Base-by-base conservation (phyloP, 1,139 yeast species). In the Suzukiozyma palmioleophila region DNA sequence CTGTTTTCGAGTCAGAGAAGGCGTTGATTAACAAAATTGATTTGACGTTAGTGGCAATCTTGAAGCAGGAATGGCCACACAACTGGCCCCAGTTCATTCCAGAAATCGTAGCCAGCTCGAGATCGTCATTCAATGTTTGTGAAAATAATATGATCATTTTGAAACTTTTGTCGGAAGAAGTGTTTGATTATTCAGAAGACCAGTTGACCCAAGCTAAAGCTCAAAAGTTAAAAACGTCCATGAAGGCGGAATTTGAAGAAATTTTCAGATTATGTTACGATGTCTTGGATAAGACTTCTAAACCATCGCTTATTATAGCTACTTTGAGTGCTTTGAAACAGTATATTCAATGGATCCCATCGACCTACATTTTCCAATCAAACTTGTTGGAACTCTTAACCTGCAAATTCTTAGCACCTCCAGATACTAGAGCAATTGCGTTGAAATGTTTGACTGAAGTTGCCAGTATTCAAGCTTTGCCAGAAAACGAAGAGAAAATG, bases 61-160 rank as follows among this genome's bases (percentile, higher is more conserved):
- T 92, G 56, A 92, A 92, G 59, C 97, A 94, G 64, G 99, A 92
- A 59, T 92, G 99, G 99, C 99, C 99, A 31, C 89, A 83, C 51
- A 86, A 89, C 58, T 92, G 99, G 99, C 97, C 97, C 16, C 87
- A 85, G 52, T 92, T 94, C 55, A 84, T 92, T 39, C 96, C 97
- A 11, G 98, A 94, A 59, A 78, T 92, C 46, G 94, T 92, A 33
- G 76, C 76, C 47, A 83, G 95, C 48, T 84, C 95, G 39, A 79
- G 88, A 47, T 80, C 94, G 14, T 84, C 95, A 32, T 79, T 85
- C 62, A 90, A 89, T 53, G 96, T 92, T 37, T 94, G 98, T 68
- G 98, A 92, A 63, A 92, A 92, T 66, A 92, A 92, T 63, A 92
- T 92, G 97, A 81, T 83, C 48, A 90, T 94, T 45, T 74, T 92